Evolutionary conservation across 805 yeast species (phyloP).

Genomic region (Hanseniaspora singularis): DNA sequence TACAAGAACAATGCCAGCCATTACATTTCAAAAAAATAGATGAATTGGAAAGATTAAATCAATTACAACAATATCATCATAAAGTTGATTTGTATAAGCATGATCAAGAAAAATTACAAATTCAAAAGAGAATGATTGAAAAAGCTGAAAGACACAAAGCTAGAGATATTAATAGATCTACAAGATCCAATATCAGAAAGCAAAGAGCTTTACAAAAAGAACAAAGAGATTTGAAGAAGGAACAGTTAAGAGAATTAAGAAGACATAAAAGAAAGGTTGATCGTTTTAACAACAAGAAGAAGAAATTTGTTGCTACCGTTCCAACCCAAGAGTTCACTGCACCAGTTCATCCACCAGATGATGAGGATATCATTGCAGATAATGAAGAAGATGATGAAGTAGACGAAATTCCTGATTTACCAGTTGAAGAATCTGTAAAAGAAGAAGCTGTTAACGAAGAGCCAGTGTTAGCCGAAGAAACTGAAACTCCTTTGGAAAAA

Average conservation of each 20-base stretch:
- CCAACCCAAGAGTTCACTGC: background rate
- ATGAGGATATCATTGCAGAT: conserved; percentile 1
- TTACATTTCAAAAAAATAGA: conserved; percentile 11
- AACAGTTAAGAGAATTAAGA: conserved; percentile 10
- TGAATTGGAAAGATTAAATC: conserved; percentile 10
- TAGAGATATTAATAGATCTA: conserved; percentile 12
- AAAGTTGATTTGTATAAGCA: conserved; percentile 13
- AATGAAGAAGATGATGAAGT: background rate
- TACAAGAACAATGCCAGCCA: conserved; percentile 13
- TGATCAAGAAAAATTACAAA: conserved; percentile 7
- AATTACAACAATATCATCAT: background rate
- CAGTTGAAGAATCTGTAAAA: background rate
- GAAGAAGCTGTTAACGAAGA: background rate
- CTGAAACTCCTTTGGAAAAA: background rate
- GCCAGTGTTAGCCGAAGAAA: too few species aligned
- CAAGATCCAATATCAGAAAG: conserved; percentile 12
- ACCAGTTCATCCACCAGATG: background rate
- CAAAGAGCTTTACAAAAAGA: conserved; percentile 9
- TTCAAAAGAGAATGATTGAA: conserved; percentile 4
- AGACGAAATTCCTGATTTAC: background rate
- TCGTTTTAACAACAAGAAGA: conserved; percentile 9
- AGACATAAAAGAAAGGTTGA: conserved; percentile 14
- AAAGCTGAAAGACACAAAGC: conserved; percentile 11
- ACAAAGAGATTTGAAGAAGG: conserved; percentile 11
- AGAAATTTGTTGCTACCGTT: conserved; percentile 8